These are phyloP conservation scores for Russula sp. DNA, from an alignment of 768 basidiomycete species.

Conservation along the genomic window DNA sequence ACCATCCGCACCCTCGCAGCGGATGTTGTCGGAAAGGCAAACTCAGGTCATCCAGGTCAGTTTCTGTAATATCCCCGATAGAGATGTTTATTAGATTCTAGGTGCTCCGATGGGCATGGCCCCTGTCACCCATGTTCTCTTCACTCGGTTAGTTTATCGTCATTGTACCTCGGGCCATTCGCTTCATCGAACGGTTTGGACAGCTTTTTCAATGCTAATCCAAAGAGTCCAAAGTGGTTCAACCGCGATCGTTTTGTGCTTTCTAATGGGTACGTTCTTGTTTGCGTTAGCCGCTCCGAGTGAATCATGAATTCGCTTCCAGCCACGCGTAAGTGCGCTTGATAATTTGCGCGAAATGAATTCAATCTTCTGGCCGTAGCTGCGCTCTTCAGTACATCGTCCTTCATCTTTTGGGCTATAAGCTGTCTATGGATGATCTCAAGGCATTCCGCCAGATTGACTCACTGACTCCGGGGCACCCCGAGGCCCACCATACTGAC, in stretches of 20 bases:
- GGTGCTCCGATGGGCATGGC: slow-evolving; percentile 96
- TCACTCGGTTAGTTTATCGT: slow-evolving; percentile 61
- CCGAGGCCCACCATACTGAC: slow-evolving; percentile 70
- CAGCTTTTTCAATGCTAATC: slow-evolving; percentile 86
- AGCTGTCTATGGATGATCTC: slow-evolving; percentile 87
- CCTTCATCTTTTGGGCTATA: slow-evolving; percentile 89
- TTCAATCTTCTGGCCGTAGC: slow-evolving; percentile 40
- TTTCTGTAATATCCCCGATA: slow-evolving; percentile 3
- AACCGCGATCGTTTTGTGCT: slow-evolving; percentile 97
- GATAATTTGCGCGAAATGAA: neutral
- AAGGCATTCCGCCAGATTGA: slow-evolving; percentile 90
- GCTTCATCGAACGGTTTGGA: slow-evolving; percentile 8
- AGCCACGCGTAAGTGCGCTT: slow-evolving; percentile 69
- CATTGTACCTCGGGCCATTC: neutral
- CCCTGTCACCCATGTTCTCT: slow-evolving; percentile 75
- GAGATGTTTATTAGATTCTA: slow-evolving; percentile 33
- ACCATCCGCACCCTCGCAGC: slow-evolving; percentile 76
- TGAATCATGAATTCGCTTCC: slow-evolving; percentile 16
- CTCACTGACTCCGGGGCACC: slow-evolving; percentile 91
- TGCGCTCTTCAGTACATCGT: slow-evolving; percentile 93
- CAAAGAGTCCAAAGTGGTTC: slow-evolving; percentile 87
- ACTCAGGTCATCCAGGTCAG: slow-evolving; percentile 90
- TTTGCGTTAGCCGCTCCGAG: neutral
- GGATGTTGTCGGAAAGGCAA: slow-evolving; percentile 79
- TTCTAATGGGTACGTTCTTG: slow-evolving; percentile 76